phyloP scores from a whole-genome alignment of 768 basidiomycete genomes.

The Imleria badia region DNA sequence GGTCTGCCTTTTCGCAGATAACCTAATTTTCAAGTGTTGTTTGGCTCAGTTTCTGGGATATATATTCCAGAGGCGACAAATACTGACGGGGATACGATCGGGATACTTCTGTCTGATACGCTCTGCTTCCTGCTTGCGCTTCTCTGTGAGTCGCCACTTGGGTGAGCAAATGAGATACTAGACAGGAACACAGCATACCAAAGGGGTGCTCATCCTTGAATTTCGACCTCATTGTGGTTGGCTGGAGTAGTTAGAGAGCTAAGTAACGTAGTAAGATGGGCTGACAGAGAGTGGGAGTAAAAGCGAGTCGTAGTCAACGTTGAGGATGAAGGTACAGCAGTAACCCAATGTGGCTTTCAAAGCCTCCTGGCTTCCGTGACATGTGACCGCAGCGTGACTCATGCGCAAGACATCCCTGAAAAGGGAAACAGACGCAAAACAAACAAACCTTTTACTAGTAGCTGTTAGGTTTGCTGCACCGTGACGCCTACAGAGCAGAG shows the following conservation, averaged over 20 bases:
- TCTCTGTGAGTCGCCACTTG: constrained; percentile 57
- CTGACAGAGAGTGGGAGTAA: constrained; percentile 7
- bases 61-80: not conserved
- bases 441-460: too few relatives aligned
- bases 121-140: constrained; percentile 99
- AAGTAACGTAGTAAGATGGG: constrained; percentile 3
- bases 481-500: constrained; percentile 8
- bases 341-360: constrained; percentile 27
- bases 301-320: constrained; percentile 27
- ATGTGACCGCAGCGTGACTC: constrained; percentile 32
- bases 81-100: constrained; percentile 91
- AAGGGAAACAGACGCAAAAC: too few relatives aligned
- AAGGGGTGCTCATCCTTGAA: constrained; percentile 99
- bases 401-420: constrained; percentile 16
- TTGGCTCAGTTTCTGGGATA: constrained; percentile 9
- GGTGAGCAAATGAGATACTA: constrained; percentile 36
- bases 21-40: constrained; percentile 53
- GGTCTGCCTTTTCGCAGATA: constrained; percentile 99
- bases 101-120: constrained; percentile 98
- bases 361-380: constrained; percentile 35
- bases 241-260: not conserved
- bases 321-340: constrained; percentile 20
- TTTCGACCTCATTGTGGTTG: constrained; percentile 76
- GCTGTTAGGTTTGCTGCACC: too few relatives aligned
- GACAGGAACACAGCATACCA: constrained; percentile 49